phyloP scores from a whole-genome alignment of 2,329 filamentous ascomycete genomes.

The Colletotrichum tropicicola region DNA sequence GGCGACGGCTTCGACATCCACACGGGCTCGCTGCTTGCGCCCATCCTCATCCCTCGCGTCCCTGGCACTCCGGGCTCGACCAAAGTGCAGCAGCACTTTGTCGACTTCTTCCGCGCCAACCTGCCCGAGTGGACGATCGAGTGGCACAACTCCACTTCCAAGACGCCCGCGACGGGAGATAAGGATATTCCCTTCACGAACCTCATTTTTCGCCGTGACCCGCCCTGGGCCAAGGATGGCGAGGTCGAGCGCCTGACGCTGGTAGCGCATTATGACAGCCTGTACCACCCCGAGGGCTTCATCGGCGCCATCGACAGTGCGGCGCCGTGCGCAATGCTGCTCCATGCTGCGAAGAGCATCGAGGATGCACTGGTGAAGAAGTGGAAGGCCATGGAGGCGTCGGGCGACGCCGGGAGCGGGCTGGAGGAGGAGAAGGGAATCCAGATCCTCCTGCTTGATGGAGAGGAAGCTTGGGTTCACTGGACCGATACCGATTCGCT shows the following conservation, averaged over 20 bases:
- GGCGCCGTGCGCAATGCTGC: slow-evolving; percentile 90
- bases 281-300: slow-evolving; percentile 82
- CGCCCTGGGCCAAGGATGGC: slow-evolving; percentile 79
- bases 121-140: slow-evolving; percentile 83
- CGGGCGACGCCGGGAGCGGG: slow-evolving; percentile 59
- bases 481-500: slow-evolving; percentile 88
- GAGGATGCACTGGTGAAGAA: slow-evolving; percentile 83
- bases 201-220: slow-evolving; percentile 86
- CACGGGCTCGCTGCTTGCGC: slow-evolving; percentile 79
- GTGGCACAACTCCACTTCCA: slow-evolving; percentile 90
- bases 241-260: slow-evolving; percentile 85
- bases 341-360: slow-evolving; percentile 85
- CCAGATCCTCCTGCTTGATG: slow-evolving; percentile 90
- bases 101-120: slow-evolving; percentile 78
- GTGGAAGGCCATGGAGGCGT: slow-evolving; percentile 77
- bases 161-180: slow-evolving; percentile 78
- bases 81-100: slow-evolving; percentile 82
- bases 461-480: slow-evolving; percentile 86
- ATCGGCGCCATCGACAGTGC: slow-evolving; percentile 95
- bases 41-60: slow-evolving; percentile 88
- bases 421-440: slow-evolving; percentile 83
- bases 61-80: slow-evolving; percentile 82
- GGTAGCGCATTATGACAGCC: slow-evolving; percentile 94
- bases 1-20: slow-evolving; percentile 82
- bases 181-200: slow-evolving; percentile 84